Conservation (phyloP, 2,329 filamentous ascomycete genomes). For the Sodiomyces alkalinus region DNA sequence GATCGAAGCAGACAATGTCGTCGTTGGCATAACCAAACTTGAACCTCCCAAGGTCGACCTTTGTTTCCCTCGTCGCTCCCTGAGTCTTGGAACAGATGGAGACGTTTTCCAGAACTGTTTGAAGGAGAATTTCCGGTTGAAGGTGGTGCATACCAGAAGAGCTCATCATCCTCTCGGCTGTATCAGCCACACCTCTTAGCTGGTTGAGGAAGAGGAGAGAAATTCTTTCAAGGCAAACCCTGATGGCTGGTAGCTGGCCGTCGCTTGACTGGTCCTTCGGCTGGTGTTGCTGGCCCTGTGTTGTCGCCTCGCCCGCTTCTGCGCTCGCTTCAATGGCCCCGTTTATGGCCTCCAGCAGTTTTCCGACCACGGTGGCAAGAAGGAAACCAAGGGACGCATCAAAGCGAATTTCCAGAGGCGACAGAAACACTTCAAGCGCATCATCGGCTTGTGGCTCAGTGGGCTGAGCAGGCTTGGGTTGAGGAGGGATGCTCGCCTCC, state of each 20-base stretch:
- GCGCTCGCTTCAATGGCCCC: conserved; percentile 7
- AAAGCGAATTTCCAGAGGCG: conserved; percentile 35
- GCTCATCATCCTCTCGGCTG: conserved; percentile 28
- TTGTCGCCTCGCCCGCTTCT: conserved; percentile 5
- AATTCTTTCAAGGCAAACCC: conserved; percentile 30
- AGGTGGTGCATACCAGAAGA: conserved; percentile 23
- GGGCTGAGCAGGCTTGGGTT: conserved; percentile 1
- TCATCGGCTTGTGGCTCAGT: conserved; percentile 11
- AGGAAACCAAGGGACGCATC: conserved; percentile 42
- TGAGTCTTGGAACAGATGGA: conserved; percentile 15
- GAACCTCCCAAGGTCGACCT: conserved; percentile 39
- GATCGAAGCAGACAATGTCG: conserved; percentile 49
- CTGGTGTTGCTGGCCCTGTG: conserved; percentile 1
- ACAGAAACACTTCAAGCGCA: conserved; percentile 33
- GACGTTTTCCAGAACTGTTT: conserved; percentile 30
- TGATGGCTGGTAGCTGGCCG: conserved; percentile 24
- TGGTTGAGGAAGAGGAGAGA: conserved; percentile 41
- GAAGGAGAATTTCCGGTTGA: conserved; percentile 35
- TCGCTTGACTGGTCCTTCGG: conserved; percentile 3
- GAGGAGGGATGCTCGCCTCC: conserved; percentile 3
- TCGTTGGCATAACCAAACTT: conserved; percentile 46
- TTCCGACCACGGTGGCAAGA: conserved; percentile 32
- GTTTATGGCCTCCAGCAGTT: conserved; percentile 30
- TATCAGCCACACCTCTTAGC: conserved; percentile 35
- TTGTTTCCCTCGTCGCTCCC: conserved; percentile 16